A percentile compares a stretch with the other conserved stretches of the same genome.
These are phyloP conservation scores for Chrysosporium keratinophilum DNA, from an alignment of 2,329 filamentous ascomycete species.

Conservation along the genomic window DNA sequence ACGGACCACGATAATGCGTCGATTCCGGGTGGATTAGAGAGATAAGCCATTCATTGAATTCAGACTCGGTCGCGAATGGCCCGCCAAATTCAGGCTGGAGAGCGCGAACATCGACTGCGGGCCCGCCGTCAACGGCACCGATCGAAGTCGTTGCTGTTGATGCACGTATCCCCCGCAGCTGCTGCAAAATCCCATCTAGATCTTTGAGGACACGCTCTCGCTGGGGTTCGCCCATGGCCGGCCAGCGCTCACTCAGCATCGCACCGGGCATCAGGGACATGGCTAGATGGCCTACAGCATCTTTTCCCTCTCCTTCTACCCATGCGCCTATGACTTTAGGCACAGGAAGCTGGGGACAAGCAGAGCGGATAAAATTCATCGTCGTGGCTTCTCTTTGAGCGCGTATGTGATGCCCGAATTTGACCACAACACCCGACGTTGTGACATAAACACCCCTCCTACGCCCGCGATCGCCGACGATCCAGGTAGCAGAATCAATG, in stretches of 20 bases:
- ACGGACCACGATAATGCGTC: too few species aligned
- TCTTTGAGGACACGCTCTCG: conserved; percentile 17
- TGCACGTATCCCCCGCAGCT: conserved; percentile 23
- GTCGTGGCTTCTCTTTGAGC: conserved; percentile 22
- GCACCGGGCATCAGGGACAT: conserved; percentile 22
- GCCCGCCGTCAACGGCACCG: conserved; percentile 15
- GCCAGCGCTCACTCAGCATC: conserved; percentile 17
- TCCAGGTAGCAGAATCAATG: conserved; percentile 12
- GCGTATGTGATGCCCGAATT: conserved; percentile 19
- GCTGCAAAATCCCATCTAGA: conserved; percentile 15
- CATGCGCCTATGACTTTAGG: conserved; percentile 23
- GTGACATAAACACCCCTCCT: conserved; percentile 13
- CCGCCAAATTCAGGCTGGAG: conserved; percentile 18
- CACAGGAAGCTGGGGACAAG: conserved; percentile 20
- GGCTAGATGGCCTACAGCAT: conserved; percentile 19
- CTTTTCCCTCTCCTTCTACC: conserved; percentile 11
- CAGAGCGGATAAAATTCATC: conserved; percentile 20
- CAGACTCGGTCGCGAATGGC: conserved; percentile 23
- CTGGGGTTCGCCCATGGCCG: conserved; percentile 15
- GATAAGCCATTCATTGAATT: conserved; percentile 21
- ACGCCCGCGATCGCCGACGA: conserved; percentile 17
- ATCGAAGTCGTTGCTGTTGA: conserved; percentile 14
- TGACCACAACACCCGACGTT: conserved; percentile 17
- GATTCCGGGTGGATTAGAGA: too few species aligned
- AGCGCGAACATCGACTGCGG: conserved; percentile 18